These are phyloP conservation scores for Tremellales sp. DNA, from an alignment of 1,284 basidiomycete genomes.

Conservation along the genomic window DNA sequence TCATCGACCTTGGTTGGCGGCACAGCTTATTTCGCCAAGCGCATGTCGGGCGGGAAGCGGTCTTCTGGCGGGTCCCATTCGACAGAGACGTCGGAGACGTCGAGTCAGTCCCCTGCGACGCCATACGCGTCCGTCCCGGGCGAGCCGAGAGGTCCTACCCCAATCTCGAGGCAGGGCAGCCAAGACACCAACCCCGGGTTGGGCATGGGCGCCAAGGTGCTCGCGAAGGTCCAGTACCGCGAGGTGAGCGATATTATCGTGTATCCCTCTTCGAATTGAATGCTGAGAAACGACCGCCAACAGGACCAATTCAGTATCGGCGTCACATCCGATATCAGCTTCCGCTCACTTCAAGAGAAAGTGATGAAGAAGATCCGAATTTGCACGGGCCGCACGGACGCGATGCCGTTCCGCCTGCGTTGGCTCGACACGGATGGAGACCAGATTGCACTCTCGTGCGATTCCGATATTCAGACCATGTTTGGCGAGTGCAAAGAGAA, in stretches of 20 bases:
- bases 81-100: slow-evolving; percentile 47
- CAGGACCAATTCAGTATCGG: slow-evolving; percentile 91
- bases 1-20: slow-evolving; percentile 36
- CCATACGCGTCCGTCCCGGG: slow-evolving; percentile 57
- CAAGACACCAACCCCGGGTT: slow-evolving; percentile 15
- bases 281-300: slow-evolving; percentile 34
- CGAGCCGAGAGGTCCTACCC: slow-evolving; percentile 31
- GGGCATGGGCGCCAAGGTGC: slow-evolving; percentile 53
- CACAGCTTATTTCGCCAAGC: slow-evolving; percentile 37
- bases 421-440: slow-evolving; percentile 44
- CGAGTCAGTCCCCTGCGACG: slow-evolving; percentile 47
- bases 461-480: slow-evolving; percentile 44
- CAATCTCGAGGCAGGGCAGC: slow-evolving; percentile 34
- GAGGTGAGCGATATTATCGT: slow-evolving; percentile 24
- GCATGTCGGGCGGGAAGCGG: slow-evolving; percentile 34
- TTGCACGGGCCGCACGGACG: slow-evolving; percentile 70
- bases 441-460: slow-evolving; percentile 40
- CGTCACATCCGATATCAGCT: slow-evolving; percentile 71
- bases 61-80: slow-evolving; percentile 40
- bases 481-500: slow-evolving; percentile 34
- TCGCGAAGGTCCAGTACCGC: slow-evolving; percentile 60
- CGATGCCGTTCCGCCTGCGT: slow-evolving; percentile 55
- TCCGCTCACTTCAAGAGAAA: slow-evolving; percentile 76
- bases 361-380: slow-evolving; percentile 88
- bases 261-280: slow-evolving; percentile 3